Percentiles rank a stretch among this genome's conserved stretches.
Evolutionary conservation across 768 basidiomycete genomes (phyloP).

Genomic region (Wakefieldia striispora): DNA sequence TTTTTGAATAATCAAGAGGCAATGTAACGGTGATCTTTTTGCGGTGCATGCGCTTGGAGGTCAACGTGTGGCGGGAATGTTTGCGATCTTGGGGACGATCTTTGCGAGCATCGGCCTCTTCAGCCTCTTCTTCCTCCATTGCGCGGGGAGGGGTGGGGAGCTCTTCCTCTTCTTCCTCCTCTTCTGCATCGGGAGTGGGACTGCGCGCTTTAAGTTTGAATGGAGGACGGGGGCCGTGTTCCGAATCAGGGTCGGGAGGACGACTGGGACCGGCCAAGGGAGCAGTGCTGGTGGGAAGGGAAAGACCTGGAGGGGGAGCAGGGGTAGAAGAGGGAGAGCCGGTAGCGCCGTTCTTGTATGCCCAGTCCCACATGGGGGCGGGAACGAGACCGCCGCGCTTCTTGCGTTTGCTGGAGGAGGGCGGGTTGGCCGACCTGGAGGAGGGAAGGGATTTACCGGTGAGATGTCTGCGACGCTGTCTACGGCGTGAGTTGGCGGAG

Average conservation of each 20-base stretch:
- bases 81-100: conserved; percentile 11
- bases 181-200: conserved; percentile 31
- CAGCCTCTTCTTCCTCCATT: conserved; percentile 65
- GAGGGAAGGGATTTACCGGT: background rate
- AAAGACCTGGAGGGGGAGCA: background rate
- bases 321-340: conserved; percentile 17
- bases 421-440: background rate
- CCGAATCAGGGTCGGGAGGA: conserved; percentile 1
- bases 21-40: conserved; percentile 14
- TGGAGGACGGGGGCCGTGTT: background rate
- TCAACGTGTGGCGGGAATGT: background rate
- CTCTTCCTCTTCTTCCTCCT: conserved; percentile 42
- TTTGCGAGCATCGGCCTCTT: conserved; percentile 28
- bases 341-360: conserved; percentile 43
- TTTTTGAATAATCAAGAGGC: conserved; percentile 17
- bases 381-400: conserved; percentile 71
- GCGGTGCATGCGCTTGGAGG: background rate
- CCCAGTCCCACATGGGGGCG: conserved; percentile 87
- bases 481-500: background rate
- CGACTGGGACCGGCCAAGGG: conserved; percentile 7
- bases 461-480: conserved; percentile 6
- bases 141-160: conserved; percentile 46
- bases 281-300: background rate
- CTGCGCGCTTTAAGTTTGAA: conserved; percentile 5
- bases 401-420: conserved; percentile 35